These are phyloP conservation scores for Teunomyces gatunensis DNA, from an alignment of 805 yeast genomes.

Conservation along the genomic window DNA sequence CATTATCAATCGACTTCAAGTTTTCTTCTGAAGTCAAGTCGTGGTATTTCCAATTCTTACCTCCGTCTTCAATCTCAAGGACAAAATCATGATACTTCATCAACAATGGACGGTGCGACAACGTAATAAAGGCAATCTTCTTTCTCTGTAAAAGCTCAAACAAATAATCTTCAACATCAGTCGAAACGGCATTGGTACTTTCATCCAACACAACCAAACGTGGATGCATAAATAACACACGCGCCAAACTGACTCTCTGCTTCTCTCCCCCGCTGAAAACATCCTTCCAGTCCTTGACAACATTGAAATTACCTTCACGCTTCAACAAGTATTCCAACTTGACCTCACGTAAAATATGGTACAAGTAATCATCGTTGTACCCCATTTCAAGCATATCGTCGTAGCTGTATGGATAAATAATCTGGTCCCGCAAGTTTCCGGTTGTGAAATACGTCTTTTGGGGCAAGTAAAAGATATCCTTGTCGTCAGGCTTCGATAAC, in stretches of 20 bases:
- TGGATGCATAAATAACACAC: conserved; percentile 78
- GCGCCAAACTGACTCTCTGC: conserved; percentile 85
- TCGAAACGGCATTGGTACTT: conserved; percentile 89
- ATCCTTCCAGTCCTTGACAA: conserved; percentile 75
- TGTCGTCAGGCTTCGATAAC: conserved; percentile 69
- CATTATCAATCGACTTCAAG: conserved; percentile 67
- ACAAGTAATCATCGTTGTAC: conserved; percentile 63
- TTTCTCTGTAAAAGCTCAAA: conserved; percentile 71
- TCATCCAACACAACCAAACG: conserved; percentile 84
- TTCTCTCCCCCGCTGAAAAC: conserved; percentile 96
- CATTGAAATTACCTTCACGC: conserved; percentile 58
- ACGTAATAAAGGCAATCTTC: conserved; percentile 74
- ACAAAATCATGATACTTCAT: conserved; percentile 81
- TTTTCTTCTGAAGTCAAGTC: conserved; percentile 66
- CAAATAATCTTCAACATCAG: conserved; percentile 83
- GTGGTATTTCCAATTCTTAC: conserved; percentile 45
- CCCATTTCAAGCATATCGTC: conserved; percentile 75
- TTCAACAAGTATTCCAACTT: conserved; percentile 75
- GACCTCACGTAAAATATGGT: conserved; percentile 68
- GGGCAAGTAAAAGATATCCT: conserved; percentile 74
- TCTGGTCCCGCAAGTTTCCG: conserved; percentile 87
- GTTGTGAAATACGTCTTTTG: conserved; percentile 81
- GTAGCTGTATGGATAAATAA: conserved; percentile 81
- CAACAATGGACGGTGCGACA: conserved; percentile 79
- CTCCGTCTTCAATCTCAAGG: conserved; percentile 58